phyloP scores from a whole-genome alignment of 306 rosid genomes.

The Castanea sativa region DNA sequence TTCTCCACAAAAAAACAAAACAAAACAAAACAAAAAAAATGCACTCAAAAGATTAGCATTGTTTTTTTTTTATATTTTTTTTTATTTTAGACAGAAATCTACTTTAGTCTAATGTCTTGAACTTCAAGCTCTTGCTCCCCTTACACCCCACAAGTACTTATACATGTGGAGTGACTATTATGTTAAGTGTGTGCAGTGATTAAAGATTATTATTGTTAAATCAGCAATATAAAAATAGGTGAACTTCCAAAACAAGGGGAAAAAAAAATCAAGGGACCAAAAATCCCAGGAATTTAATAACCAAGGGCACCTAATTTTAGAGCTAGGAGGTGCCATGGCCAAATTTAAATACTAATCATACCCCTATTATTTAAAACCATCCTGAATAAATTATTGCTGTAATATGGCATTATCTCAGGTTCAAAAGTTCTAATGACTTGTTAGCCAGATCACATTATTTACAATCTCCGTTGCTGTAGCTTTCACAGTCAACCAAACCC shows the following conservation, averaged over 20 bases:
- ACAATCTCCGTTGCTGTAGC: constrained; percentile 47
- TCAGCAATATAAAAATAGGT: background rate
- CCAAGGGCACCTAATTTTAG: constrained; percentile 23
- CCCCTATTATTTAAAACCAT: constrained; percentile 18
- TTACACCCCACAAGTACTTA: no score
- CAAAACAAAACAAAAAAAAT: no score
- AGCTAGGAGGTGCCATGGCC: constrained; percentile 14
- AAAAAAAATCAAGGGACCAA: background rate
- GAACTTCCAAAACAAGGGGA: background rate
- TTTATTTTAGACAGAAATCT: no score
- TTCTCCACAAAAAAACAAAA: no score
- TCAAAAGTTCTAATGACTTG: background rate
- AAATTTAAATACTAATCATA: background rate
- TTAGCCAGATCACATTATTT: constrained; percentile 31
- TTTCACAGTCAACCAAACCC: constrained; percentile 40
- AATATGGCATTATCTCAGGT: constrained; percentile 18
- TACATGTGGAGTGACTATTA: no score
- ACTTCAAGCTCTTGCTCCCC: no score
- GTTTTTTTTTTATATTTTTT: no score
- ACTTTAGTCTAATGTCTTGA: no score
- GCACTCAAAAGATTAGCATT: no score
- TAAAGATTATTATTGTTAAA: no score
- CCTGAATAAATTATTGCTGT: constrained; percentile 23
- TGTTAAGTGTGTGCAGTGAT: no score
- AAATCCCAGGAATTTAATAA: background rate